Evolutionary conservation across 495 filamentous ascomycete species (phyloP).

Genomic region (Cladorrhinum samala): DNA sequence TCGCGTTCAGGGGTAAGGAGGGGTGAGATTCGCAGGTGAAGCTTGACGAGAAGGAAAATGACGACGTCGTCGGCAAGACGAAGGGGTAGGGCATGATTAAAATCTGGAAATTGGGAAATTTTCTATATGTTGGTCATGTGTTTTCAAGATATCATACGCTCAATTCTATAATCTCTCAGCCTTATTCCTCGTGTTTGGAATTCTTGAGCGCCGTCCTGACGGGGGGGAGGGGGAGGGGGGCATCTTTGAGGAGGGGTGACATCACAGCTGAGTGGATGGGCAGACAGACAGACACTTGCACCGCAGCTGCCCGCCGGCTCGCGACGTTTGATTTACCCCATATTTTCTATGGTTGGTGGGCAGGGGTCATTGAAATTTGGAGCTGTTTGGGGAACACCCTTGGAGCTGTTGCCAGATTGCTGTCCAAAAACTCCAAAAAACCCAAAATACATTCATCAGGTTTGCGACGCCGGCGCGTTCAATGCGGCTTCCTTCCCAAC

Average conservation of each 20-base stretch:
- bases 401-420: constrained; percentile 15
- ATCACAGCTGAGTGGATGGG: constrained; percentile 9
- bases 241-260: constrained; percentile 5
- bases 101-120: no score
- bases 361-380: no score
- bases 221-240: constrained; percentile 1
- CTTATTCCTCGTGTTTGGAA: no score
- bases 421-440: constrained; percentile 6
- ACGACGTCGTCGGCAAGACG: constrained; percentile 75
- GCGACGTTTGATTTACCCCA: background rate
- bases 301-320: constrained; percentile 7
- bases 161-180: no score
- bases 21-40: constrained; percentile 70
- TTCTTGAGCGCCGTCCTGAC: no score
- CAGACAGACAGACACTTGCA: background rate
- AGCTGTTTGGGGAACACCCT: background rate
- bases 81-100: constrained; percentile 78
- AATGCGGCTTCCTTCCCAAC: constrained; percentile 16
- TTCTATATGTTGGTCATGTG: no score
- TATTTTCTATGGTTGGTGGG: no score
- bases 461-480: constrained; percentile 5
- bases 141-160: no score
- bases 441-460: background rate
- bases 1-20: constrained; percentile 69
- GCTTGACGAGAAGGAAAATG: constrained; percentile 67